Evolutionary conservation across 768 basidiomycete species (phyloP), one percentile per base, ranked within the genome.

Genomic region (Collybia mongolica): DNA sequence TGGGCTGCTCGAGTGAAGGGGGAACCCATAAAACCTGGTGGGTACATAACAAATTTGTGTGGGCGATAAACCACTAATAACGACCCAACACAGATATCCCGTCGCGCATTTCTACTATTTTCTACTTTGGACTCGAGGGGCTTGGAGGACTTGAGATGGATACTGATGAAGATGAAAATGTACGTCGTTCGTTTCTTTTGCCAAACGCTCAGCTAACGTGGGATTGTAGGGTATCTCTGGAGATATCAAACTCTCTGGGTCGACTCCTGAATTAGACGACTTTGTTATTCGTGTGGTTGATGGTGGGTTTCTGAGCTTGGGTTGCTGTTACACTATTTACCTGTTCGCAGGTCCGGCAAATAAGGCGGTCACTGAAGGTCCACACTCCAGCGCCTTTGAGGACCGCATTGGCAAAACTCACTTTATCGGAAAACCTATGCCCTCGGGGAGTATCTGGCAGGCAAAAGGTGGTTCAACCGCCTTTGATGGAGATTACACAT

Each of bases 1-100:
- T 94, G 92, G 92, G 91, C 86, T 56, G 86, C 83, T 9, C 83
- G 93, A 48, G 79, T 95, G 55, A 88, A 84, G 61, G 91, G 92
- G 18, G 76, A 82, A 65, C 90, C 92, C 14, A 71, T 96, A n/a
- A 72, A 83, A 52, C 62, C 71, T 54, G 72, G 93, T 90, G 49
- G 43, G 76, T 65, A 35, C 9, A 28, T 47, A 24, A 11, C 22
- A 9, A 38, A 29, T n/a, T 24, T 43, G 28, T 39, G n/a, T 8
- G 15, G 11, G 41, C 23, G 38, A 5, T 5, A 17, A 38, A 14
- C 14, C 24, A 23, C 42, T 49, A 22, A 38, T 50, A 18, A 59
- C 36, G 20, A 42, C 32, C 20, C 5, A 32, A 39, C 3, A 28
- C 37, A 80, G 73, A 62, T 15, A 63, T 72, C 38, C 74, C 81